A percentile compares a stretch with the other conserved stretches of the same genome.
Conservation (phyloP, 2,329 filamentous ascomycete genomes). For the Tolypocladium inflatum region DNA sequence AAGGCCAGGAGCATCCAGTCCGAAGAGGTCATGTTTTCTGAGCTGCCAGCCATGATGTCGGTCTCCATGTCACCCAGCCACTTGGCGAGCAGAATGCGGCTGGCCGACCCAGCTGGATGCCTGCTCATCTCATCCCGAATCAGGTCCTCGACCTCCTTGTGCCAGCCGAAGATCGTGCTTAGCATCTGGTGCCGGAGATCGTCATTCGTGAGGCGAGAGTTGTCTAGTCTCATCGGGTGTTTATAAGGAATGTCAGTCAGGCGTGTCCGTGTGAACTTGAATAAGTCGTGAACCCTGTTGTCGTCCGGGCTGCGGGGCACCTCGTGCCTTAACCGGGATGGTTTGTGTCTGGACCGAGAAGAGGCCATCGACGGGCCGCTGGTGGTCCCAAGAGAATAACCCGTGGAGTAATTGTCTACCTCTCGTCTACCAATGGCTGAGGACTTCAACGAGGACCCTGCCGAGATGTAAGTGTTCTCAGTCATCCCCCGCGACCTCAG, state of each 20-base stretch:
- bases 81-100: conserved; percentile 74
- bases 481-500: conserved; percentile 44
- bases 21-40: conserved; percentile 80
- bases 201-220: conserved; percentile 58
- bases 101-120: conserved; percentile 64
- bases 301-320: conserved; percentile 70
- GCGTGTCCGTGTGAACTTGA: conserved; percentile 74
- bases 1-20: conserved; percentile 97
- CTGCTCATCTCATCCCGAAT: conserved; percentile 76
- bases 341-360: conserved; percentile 34
- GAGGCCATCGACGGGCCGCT: conserved; percentile 36
- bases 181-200: conserved; percentile 87
- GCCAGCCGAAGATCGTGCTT: conserved; percentile 90
- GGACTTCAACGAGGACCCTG: conserved; percentile 40
- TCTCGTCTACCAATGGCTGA: conserved; percentile 23
- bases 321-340: conserved; percentile 72
- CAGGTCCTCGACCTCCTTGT: conserved; percentile 70
- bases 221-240: conserved; percentile 50
- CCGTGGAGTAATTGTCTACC: conserved; percentile 46
- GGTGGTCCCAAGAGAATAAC: conserved; percentile 25
- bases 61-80: conserved; percentile 84
- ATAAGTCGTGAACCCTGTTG: conserved; percentile 64
- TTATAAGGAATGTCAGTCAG: conserved; percentile 77
- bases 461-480: conserved; percentile 60
- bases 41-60: conserved; percentile 70